These are phyloP conservation scores for Suillus variegatus DNA, from an alignment of 768 basidiomycete genomes.

Conservation along the genomic window DNA sequence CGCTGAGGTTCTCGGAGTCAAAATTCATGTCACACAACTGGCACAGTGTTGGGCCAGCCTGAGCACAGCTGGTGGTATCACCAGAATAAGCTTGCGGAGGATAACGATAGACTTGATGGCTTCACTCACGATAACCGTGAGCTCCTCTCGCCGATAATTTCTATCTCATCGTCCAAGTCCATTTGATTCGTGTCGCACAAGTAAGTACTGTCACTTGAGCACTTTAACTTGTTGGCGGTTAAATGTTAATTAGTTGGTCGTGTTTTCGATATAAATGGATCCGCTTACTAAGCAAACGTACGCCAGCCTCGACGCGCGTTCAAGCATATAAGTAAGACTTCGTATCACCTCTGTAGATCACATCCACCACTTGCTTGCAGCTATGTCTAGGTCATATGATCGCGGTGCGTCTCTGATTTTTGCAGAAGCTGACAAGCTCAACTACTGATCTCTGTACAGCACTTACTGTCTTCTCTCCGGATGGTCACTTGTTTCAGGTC, in stretches of 20 bases:
- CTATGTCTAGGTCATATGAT: constrained; percentile 95
- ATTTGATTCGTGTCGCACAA: constrained; percentile 6
- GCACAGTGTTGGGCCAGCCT: constrained; percentile 36
- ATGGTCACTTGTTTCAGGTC: constrained; percentile 98
- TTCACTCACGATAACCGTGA: constrained; percentile 15
- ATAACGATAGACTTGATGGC: background rate
- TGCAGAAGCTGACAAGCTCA: background rate
- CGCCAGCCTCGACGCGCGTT: constrained; percentile 52
- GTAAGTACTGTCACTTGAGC: background rate
- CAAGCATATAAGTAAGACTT: constrained; percentile 16
- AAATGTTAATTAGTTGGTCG: background rate
- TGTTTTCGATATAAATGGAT: background rate
- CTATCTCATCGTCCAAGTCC: constrained; percentile 24
- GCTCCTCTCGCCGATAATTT: constrained; percentile 19
- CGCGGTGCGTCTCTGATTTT: constrained; percentile 61
- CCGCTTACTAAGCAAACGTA: constrained; percentile 27
- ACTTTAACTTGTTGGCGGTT: background rate
- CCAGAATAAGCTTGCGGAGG: constrained; percentile 6
- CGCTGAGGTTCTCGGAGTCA: constrained; percentile 40
- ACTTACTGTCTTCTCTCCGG: constrained; percentile 97
- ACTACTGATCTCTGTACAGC: constrained; percentile 47
- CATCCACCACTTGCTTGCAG: constrained; percentile 10
- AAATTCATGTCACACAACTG: constrained; percentile 53
- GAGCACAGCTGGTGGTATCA: constrained; percentile 13
- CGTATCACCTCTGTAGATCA: constrained; percentile 8